Conservation (phyloP, 75 land plant species). For the Ceratopteris richardii region DNA sequence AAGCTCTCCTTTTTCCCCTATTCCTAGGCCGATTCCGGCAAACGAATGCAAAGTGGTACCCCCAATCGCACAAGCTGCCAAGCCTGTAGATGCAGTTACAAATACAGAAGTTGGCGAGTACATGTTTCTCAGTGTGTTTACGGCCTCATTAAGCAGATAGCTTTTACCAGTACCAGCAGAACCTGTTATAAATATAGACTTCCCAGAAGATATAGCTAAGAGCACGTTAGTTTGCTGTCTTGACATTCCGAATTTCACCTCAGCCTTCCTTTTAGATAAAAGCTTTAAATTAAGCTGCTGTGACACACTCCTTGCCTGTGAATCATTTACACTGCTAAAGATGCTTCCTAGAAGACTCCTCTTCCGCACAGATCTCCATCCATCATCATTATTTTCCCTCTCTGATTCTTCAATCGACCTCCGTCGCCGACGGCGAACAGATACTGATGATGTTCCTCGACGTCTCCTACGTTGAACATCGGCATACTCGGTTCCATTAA, state of each 20-base stretch:
- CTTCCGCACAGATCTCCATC: conserved; percentile 24
- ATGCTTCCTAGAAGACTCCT: conserved; percentile 15
- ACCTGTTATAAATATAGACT: conserved; percentile 70
- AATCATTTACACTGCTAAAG: conserved; percentile 3
- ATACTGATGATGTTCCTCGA: not conserved
- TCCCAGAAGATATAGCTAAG: conserved; percentile 27
- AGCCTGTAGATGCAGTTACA: conserved; percentile 73
- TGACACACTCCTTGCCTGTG: not conserved
- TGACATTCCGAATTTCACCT: conserved; percentile 14
- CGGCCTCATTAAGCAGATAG: conserved; percentile 31
- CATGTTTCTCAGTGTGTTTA: conserved; percentile 20
- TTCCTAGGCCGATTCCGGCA: conserved; percentile 47
- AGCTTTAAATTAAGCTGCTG: not conserved
- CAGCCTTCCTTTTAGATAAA: not conserved
- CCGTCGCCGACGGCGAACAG: not conserved
- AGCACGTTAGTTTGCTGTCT: conserved; percentile 34
- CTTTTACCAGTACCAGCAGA: conserved; percentile 81
- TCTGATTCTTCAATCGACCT: not conserved
- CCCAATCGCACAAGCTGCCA: conserved; percentile 56
- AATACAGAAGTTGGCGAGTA: conserved; percentile 34
- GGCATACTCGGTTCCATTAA: no score
- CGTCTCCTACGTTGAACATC: not conserved
- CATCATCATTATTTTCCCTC: conserved; percentile 1
- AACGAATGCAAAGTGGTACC: conserved; percentile 72
- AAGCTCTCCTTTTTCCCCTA: conserved; percentile 10